phyloP scores from a whole-genome alignment of 257 asterid species.

The Nicotiana tomentosiformis region DNA sequence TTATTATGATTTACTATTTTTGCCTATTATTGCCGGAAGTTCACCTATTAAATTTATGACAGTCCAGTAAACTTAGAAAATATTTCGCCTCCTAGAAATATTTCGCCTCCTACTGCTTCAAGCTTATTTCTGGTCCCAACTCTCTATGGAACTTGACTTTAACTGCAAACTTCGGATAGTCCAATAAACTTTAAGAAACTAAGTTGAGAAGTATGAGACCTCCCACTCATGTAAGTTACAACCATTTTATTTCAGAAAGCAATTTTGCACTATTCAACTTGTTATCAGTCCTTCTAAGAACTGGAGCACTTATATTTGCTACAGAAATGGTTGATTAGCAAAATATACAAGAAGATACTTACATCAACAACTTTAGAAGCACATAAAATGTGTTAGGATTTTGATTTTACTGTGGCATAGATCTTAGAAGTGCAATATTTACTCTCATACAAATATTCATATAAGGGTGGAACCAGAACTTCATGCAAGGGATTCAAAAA shows the following conservation, averaged over 20 bases:
- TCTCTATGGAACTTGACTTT: too few relatives aligned
- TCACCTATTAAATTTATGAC: background rate
- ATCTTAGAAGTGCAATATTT: background rate
- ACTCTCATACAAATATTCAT: background rate
- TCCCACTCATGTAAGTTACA: background rate
- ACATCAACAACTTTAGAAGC: too few relatives aligned
- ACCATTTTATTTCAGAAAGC: background rate
- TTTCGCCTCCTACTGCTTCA: background rate
- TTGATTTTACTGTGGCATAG: background rate
- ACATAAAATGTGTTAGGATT: too few relatives aligned
- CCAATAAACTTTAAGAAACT: background rate
- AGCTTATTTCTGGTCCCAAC: background rate
- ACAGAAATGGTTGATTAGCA: background rate
- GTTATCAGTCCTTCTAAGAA: background rate
- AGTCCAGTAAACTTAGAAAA: background rate
- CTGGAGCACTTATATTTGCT: background rate
- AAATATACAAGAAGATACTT: too few relatives aligned
- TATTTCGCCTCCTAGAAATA: too few relatives aligned
- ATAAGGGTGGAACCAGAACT: background rate
- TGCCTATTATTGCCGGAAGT: background rate
- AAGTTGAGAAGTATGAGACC: background rate
- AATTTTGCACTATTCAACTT: background rate
- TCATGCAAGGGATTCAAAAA: background rate
- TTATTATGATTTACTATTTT: too few relatives aligned
- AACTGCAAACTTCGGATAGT: background rate